A percentile compares a stretch with the other conserved stretches of the same genome.
Evolutionary conservation across 2,329 filamentous ascomycete species (phyloP).

Genomic region (Botrytis hyacinthi): DNA sequence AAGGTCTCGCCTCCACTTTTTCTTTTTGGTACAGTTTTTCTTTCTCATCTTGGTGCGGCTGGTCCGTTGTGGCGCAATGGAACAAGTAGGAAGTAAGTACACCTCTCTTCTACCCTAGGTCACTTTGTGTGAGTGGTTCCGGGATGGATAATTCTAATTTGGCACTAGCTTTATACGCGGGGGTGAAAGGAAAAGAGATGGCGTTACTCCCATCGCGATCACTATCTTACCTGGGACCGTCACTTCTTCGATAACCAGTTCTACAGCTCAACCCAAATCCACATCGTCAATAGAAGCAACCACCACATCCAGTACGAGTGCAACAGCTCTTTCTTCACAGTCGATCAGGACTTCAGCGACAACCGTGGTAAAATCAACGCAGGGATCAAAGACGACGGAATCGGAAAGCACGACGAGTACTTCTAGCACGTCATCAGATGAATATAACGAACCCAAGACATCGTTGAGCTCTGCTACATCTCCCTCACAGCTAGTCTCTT

Average conservation of each 20-base stretch:
- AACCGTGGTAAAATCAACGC: background rate
- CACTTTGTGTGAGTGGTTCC: background rate
- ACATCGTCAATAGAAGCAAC: background rate
- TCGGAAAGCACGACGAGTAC: background rate
- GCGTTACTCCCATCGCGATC: background rate
- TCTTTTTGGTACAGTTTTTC: background rate
- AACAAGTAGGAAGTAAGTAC: conserved; percentile 13
- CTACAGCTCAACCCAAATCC: background rate
- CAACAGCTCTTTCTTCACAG: background rate
- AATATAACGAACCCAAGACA: background rate
- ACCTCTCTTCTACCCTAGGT: background rate
- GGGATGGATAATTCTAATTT: background rate
- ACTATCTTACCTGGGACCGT: conserved; percentile 7
- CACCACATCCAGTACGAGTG: background rate
- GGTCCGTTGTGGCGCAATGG: conserved; percentile 15
- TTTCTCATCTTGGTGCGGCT: conserved; percentile 2
- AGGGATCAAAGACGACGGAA: background rate
- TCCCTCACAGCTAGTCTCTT: background rate
- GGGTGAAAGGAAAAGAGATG: background rate
- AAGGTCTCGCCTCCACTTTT: background rate
- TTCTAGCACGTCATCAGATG: background rate
- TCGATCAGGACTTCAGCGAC: background rate
- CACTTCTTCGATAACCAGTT: background rate
- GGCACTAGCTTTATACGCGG: background rate
- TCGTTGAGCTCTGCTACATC: background rate